Base-by-base conservation (phyloP, 23 red algal genomes). In the Rhodosorus marinus region DNA sequence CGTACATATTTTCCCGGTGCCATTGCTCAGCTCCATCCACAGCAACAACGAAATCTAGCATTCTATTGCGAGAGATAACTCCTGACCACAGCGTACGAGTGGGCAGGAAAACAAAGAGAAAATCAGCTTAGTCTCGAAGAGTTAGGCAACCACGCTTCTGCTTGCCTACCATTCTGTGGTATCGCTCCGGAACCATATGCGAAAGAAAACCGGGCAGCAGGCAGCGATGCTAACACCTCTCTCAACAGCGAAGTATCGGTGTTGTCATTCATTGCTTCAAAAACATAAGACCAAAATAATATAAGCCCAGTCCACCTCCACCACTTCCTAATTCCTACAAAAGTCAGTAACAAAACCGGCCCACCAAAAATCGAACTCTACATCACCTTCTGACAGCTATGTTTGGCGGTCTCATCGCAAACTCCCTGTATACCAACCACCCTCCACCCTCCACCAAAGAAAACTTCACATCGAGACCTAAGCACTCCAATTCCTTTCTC, bases 111-210 rank as follows among this genome's bases (percentile, higher is more conserved):
- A 8, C 5, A 1, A 64, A 14, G 42, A 29, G 22, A 64, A 26
- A 2, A 4, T 22, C 2, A 26, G 22, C 47, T 32, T 27, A 15
- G 19, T 28, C 19, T 24, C 29, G 52, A 15, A 20, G 3, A 28
- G 19, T 32, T 56, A 20, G 52, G 5, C 24, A 27, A 28, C 31
- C 19, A 24, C 1, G 20, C n/a, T 24, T 15, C 1, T 5, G 3
- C 1, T 9, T 29, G 50, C 14, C 20, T 4, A 29, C 26, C 50
- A 0, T 24, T 45, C 29, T 92, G 82, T 14, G 71, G 82, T 47
- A 92, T 46, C 30, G 69, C 68, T 30, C 67, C 82, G 11, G 82
- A 92, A 26, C 82, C 82, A 52, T 92, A 92, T 29, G 71, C 82
- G 22, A 92, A 67, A 20, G 82, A 72, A 54, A 70, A 92, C 26